These are phyloP conservation scores for Bifiguratus adelaidae DNA, from an alignment of 192 early-diverging fungal genomes.

Conservation along the genomic window DNA sequence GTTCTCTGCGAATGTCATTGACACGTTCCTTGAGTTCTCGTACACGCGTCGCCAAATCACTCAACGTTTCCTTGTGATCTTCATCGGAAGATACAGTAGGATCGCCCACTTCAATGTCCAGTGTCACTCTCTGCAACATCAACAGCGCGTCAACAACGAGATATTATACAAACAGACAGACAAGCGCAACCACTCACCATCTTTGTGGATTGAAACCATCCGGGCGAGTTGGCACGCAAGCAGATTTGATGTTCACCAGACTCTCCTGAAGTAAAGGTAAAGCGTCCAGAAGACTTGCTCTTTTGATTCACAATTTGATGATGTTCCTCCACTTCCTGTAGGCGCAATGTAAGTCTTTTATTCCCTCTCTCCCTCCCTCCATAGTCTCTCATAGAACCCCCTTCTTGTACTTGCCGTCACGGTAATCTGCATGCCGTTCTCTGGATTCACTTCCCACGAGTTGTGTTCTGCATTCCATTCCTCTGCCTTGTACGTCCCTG, in stretches of 20 bases:
- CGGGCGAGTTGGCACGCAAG: slow-evolving; percentile 48
- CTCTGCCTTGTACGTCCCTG: slow-evolving; percentile 68
- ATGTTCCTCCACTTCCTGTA: slow-evolving; percentile 33
- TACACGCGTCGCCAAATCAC: slow-evolving; percentile 53
- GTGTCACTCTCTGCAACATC: slow-evolving; percentile 22
- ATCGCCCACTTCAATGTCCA: slow-evolving; percentile 35
- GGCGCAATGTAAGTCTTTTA: background rate
- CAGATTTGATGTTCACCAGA: slow-evolving; percentile 90
- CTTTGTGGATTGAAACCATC: slow-evolving; percentile 46
- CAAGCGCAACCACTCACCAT: slow-evolving; percentile 8
- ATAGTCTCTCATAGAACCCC: too few relatives aligned
- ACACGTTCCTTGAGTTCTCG: slow-evolving; percentile 78
- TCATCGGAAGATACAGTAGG: slow-evolving; percentile 16
- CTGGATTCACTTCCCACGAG: slow-evolving; percentile 49
- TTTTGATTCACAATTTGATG: slow-evolving; percentile 67
- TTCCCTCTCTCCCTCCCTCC: background rate
- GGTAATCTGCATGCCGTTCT: slow-evolving; percentile 53
- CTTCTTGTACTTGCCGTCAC: slow-evolving; percentile 49
- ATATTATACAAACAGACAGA: background rate
- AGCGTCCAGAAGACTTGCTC: slow-evolving; percentile 61
- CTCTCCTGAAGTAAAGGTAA: slow-evolving; percentile 84
- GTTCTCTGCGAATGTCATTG: slow-evolving; percentile 76
- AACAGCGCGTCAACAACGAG: background rate
- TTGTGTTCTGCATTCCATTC: slow-evolving; percentile 58
- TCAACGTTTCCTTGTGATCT: slow-evolving; percentile 18